Percentiles rank a stretch among this genome's conserved stretches.
Evolutionary conservation across 257 asterid genomes (phyloP).

Genomic region (Dorcoceras hygrometricum): DNA sequence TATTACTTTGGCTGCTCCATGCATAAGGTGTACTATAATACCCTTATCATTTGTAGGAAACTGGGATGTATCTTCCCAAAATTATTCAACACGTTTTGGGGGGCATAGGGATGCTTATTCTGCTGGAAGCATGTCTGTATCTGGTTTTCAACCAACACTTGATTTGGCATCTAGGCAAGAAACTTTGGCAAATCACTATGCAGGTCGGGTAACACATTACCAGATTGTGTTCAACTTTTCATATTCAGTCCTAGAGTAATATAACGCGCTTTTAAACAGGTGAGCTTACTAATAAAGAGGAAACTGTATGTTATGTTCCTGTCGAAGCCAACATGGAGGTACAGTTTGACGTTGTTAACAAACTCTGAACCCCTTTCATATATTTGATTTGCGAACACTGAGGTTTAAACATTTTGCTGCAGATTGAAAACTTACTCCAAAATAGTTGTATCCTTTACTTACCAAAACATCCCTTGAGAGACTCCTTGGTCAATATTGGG

Average conservation of each 20-base stretch:
- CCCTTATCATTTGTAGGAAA: conserved; percentile 33
- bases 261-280: conserved; percentile 45
- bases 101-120: conserved; percentile 31
- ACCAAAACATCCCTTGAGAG: background rate
- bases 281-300: conserved; percentile 47
- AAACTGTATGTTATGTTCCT: conserved; percentile 37
- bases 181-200: conserved; percentile 35
- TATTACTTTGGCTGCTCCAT: conserved; percentile 8
- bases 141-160: conserved; percentile 38
- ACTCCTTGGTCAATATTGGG: background rate
- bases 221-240: conserved; percentile 5
- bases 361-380: background rate
- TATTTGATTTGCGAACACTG: background rate
- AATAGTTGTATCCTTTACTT: no score
- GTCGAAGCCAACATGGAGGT: conserved; percentile 58
- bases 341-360: background rate
- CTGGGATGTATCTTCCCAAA: conserved; percentile 33
- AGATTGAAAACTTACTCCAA: background rate
- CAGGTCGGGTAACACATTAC: conserved; percentile 40
- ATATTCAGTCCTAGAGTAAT: conserved; percentile 16
- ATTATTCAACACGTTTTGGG: conserved; percentile 38
- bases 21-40: conserved; percentile 2
- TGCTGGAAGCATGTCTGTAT: conserved; percentile 35
- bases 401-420: background rate
- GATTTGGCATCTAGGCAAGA: conserved; percentile 61